Conservation (phyloP, 306 rosid species). For the Prunus mume region DNA sequence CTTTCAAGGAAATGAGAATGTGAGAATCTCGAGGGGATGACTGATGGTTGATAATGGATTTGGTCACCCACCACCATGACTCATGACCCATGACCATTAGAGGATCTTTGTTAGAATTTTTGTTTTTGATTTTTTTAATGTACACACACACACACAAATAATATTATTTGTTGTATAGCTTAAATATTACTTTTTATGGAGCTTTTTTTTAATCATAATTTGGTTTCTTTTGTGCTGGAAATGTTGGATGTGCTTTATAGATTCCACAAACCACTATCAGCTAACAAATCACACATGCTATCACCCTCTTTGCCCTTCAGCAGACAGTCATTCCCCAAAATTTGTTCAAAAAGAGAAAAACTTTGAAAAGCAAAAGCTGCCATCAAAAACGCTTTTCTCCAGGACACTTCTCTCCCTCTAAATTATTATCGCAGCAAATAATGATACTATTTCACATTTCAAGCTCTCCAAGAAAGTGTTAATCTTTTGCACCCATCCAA, state of each 20-base stretch:
- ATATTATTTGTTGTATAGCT: neutral
- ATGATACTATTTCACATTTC: neutral
- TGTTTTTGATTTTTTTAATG: neutral
- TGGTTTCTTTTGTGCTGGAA: slow-evolving; percentile 54
- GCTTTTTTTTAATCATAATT: neutral
- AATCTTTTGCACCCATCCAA: neutral
- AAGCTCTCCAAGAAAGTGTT: neutral
- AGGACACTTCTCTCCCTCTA: slow-evolving; percentile 33
- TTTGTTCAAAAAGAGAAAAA: slow-evolving; percentile 56
- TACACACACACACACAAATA: neutral
- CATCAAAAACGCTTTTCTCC: slow-evolving; percentile 28
- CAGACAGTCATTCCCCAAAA: slow-evolving; percentile 63
- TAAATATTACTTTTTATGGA: neutral
- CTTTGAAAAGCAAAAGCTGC: slow-evolving; percentile 86
- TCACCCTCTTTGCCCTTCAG: slow-evolving; percentile 31
- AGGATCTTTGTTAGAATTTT: slow-evolving; percentile 35
- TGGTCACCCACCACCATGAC: slow-evolving; percentile 70
- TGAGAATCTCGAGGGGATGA: slow-evolving; percentile 78
- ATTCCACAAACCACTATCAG: slow-evolving; percentile 51
- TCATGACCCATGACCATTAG: slow-evolving; percentile 24
- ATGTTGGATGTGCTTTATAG: slow-evolving; percentile 50
- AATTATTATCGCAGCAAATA: neutral
- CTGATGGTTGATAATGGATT: slow-evolving; percentile 61
- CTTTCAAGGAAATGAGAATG: slow-evolving; percentile 50
- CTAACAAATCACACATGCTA: slow-evolving; percentile 31